Conservation (phyloP, 2,329 filamentous ascomycete genomes). For the Alternaria brassicicola region DNA sequence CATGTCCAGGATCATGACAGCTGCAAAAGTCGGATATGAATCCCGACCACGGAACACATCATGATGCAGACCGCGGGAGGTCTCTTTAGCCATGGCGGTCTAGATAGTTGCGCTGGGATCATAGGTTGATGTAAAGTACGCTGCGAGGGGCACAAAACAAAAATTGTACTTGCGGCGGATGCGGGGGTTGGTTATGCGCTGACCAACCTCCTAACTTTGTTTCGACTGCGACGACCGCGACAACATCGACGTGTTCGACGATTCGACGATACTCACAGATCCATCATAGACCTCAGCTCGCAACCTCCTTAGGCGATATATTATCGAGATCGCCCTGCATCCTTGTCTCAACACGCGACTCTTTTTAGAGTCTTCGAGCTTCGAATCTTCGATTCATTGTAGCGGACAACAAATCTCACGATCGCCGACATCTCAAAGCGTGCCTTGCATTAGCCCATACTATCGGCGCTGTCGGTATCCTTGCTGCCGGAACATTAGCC, state of each 20-base stretch:
- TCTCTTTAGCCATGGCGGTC: slow-evolving; percentile 1
- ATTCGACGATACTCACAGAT: not conserved
- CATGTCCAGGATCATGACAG: slow-evolving; percentile 1
- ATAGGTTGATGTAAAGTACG: not conserved
- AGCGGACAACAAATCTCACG: not conserved
- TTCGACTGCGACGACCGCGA: slow-evolving; percentile 1
- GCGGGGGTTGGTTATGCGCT: not conserved
- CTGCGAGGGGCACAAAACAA: not conserved
- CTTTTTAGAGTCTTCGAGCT: slow-evolving; percentile 5
- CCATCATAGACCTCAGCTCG: not conserved
- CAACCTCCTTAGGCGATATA: not conserved
- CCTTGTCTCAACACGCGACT: slow-evolving; percentile 1
- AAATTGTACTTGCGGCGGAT: not conserved
- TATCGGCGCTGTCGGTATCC: slow-evolving; percentile 3
- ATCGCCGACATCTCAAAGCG: slow-evolving; percentile 7
- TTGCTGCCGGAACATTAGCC: slow-evolving; percentile 5
- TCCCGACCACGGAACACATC: not conserved
- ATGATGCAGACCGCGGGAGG: not conserved
- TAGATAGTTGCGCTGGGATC: not conserved
- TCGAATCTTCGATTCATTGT: slow-evolving; percentile 3
- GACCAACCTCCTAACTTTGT: slow-evolving; percentile 3
- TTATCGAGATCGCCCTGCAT: not conserved
- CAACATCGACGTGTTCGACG: slow-evolving; percentile 4
- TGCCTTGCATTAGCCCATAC: slow-evolving; percentile 16
- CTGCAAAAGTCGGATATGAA: not conserved